Evolutionary conservation across 345 rosid genomes (phyloP).

Genomic region (Populus deltoides): DNA sequence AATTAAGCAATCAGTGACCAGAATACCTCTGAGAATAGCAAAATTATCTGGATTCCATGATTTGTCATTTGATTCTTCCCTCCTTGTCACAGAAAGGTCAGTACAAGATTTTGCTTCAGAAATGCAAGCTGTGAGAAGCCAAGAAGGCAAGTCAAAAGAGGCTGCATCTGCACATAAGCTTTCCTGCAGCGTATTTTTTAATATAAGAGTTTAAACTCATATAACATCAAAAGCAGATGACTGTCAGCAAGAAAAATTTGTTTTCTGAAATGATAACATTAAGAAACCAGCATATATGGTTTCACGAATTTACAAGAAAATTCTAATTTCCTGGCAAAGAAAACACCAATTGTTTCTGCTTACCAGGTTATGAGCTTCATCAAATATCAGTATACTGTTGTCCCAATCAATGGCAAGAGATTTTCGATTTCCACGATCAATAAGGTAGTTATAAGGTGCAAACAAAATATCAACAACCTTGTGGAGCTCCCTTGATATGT

Average conservation of each 20-base stretch:
- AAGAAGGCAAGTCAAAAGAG: slow-evolving; percentile 85
- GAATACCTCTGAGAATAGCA: slow-evolving; percentile 85
- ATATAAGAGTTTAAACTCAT: slow-evolving; percentile 10
- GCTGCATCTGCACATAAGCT: slow-evolving; percentile 91
- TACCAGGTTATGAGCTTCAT: slow-evolving; percentile 97
- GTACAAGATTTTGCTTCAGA: slow-evolving; percentile 83
- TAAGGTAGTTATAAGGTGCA: slow-evolving; percentile 90
- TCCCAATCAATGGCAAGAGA: slow-evolving; percentile 63
- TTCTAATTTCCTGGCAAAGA: not conserved
- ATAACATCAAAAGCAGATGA: not conserved
- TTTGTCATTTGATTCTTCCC: slow-evolving; percentile 58
- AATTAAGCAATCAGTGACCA: not conserved
- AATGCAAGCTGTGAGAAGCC: slow-evolving; percentile 73
- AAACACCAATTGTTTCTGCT: slow-evolving; percentile 29
- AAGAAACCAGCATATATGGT: not conserved
- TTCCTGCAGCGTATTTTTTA: slow-evolving; percentile 56
- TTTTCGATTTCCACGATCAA: slow-evolving; percentile 67
- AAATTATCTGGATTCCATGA: slow-evolving; percentile 76
- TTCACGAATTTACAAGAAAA: not conserved
- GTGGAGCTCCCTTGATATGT: slow-evolving; percentile 77
- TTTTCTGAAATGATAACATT: slow-evolving; percentile 2
- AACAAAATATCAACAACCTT: slow-evolving; percentile 82
- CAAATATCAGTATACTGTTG: slow-evolving; percentile 73
- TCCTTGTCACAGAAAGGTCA: slow-evolving; percentile 64
- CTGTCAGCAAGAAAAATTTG: not conserved